Evolutionary conservation across 495 filamentous ascomycete species (phyloP).

Genomic region (Podospora comata): DNA sequence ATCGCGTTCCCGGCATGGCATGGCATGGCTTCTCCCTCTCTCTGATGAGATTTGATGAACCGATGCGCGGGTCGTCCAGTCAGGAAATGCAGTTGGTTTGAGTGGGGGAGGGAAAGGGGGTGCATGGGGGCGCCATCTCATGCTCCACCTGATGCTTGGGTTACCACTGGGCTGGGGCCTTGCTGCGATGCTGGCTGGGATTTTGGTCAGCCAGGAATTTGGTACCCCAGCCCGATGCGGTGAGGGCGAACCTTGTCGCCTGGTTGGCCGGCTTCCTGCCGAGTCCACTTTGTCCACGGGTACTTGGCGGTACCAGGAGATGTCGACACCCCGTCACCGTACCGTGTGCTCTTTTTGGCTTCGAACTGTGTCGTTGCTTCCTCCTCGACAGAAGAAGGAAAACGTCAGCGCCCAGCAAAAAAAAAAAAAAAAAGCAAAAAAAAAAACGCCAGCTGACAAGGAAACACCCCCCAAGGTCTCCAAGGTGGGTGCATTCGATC

Average conservation of each 20-base stretch:
- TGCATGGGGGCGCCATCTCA: slow-evolving; percentile 23
- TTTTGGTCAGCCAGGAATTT: slow-evolving; percentile 22
- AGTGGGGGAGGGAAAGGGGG: neutral
- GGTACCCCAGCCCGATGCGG: slow-evolving; percentile 12
- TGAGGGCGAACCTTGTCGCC: neutral
- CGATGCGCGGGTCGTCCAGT: slow-evolving; percentile 7
- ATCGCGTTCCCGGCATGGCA: slow-evolving; percentile 10
- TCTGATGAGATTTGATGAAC: slow-evolving; percentile 19
- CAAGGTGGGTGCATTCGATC: too few relatives aligned
- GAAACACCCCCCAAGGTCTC: too few relatives aligned
- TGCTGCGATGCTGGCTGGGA: slow-evolving; percentile 21
- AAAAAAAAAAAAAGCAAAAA: too few relatives aligned
- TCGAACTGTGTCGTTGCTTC: too few relatives aligned
- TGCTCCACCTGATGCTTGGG: slow-evolving; percentile 19
- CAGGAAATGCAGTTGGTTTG: too few relatives aligned
- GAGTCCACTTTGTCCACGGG: too few relatives aligned
- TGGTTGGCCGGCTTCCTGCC: neutral
- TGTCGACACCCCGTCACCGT: too few relatives aligned
- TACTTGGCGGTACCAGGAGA: too few relatives aligned
- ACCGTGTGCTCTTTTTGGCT: too few relatives aligned
- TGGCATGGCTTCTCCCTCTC: neutral
- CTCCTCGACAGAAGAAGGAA: too few relatives aligned
- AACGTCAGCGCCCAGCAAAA: too few relatives aligned
- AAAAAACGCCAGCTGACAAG: too few relatives aligned
- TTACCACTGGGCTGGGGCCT: slow-evolving; percentile 28